Percentiles rank a stretch among this genome's conserved stretches.
Conservation (phyloP, 495 filamentous ascomycete species). For the Tuber melanosporum region DNA sequence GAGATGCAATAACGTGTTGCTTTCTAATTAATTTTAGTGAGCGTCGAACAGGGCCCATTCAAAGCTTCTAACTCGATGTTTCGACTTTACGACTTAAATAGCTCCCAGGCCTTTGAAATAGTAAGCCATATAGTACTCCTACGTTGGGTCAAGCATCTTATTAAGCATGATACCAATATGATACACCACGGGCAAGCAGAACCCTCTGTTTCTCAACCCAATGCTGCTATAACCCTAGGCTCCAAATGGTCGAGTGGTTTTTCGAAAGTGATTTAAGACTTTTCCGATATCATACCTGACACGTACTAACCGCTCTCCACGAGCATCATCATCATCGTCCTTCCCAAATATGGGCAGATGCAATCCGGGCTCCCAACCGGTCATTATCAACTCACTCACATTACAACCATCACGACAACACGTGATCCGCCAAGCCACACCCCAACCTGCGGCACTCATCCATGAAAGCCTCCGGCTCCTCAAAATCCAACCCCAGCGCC, state of each 20-base stretch:
- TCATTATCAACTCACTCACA: background rate
- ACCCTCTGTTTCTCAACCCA: background rate
- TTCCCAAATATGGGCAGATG: background rate
- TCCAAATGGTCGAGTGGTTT: background rate
- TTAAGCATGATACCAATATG: too few species aligned
- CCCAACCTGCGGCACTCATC: background rate
- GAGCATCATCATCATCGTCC: background rate
- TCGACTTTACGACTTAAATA: background rate
- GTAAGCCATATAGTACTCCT: background rate
- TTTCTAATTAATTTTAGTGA: background rate
- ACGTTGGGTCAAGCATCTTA: background rate
- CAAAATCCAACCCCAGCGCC: background rate
- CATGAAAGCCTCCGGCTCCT: background rate
- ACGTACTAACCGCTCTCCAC: background rate
- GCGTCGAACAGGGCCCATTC: background rate
- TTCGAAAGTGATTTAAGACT: background rate
- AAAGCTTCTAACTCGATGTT: background rate
- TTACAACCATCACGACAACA: background rate
- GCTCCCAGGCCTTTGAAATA: background rate
- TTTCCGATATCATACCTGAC: background rate
- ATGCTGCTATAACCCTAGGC: background rate
- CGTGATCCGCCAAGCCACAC: background rate
- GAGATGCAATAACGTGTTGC: background rate
- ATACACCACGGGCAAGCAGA: background rate
- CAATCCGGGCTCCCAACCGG: background rate